Evolutionary conservation across 495 filamentous ascomycete species (phyloP), one percentile per base, ranked within the genome.

Genomic region (Lentithecium fluviatile): DNA sequence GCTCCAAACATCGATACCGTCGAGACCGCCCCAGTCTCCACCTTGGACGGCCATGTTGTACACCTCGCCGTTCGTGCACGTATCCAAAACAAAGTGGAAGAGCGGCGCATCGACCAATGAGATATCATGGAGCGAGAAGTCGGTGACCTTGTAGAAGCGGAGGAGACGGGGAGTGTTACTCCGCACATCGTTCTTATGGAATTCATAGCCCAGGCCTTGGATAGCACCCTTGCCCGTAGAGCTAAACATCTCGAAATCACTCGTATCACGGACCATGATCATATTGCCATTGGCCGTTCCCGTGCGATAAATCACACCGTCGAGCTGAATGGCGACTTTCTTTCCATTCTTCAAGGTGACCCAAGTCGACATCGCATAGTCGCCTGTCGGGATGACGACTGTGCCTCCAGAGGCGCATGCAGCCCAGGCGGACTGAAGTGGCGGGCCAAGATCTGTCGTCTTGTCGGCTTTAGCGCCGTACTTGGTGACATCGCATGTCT

Each of bases 191-290:
- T 74, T 72, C 59, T 71, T 69, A 23, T 63, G 53, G 48, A 74
- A 74, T 13, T 72, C 73, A 56, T 69, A 66, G 15, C 73, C 73
- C 56, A 15, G 51, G 57, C 51, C 45, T 56, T 65, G 55, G 37
- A 64, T 17, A 19, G 64, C 58, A n/a, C 58, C 64, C 17, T 55
- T 62, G 15, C 56, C 57, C 19, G 42, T 51, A 76, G 87, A 67
- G 76, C 96, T 93, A 64, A 93, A 82, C 71, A 98, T 94, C 77
- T 98, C 94, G 68, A 98, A 96, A 71, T 98, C 93, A 54, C 96
- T 89, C 75, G 92, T 85, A 75, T 97, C 96, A 76, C 96, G 93
- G 20, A 92, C 85, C 68, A 94, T 96, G 5, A 76, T 75, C 73
- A 76, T 75, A 48, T 76, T 74, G n/a, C 74, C 74, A 21, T 70